These are phyloP conservation scores for Pleurotus eryngii DNA, from an alignment of 768 basidiomycete genomes.

Conservation along the genomic window DNA sequence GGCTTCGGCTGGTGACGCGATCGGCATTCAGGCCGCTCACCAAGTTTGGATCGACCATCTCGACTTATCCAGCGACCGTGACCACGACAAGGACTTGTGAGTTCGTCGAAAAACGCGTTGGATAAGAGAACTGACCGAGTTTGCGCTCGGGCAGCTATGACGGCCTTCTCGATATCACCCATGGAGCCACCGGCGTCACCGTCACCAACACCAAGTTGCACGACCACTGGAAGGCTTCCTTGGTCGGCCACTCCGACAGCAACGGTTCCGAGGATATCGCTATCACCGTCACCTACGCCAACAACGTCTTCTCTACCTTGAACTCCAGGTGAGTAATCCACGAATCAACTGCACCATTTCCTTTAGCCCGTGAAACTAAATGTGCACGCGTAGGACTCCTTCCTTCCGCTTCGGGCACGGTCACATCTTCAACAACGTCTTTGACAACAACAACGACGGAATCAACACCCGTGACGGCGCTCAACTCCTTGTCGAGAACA, in stretches of 20 bases:
- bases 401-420: conserved; percentile 46
- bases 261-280: conserved; percentile 31
- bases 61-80: conserved; percentile 18
- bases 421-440: conserved; percentile 45
- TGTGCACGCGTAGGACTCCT: conserved; percentile 28
- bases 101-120: too few relatives aligned
- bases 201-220: conserved; percentile 40
- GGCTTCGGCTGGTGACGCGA: conserved; percentile 40
- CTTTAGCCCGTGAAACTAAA: too few relatives aligned
- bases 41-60: conserved; percentile 45
- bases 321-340: conserved; percentile 5
- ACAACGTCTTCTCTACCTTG: background rate
- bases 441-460: conserved; percentile 34
- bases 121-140: too few relatives aligned
- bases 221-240: conserved; percentile 44
- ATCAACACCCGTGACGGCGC: background rate
- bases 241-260: conserved; percentile 42
- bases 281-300: conserved; percentile 7
- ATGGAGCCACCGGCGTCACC: conserved; percentile 39
- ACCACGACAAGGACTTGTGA: too few relatives aligned
- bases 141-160: conserved; percentile 31
- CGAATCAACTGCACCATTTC: background rate
- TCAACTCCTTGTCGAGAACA: conserved; percentile 29
- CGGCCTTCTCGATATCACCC: conserved; percentile 42
- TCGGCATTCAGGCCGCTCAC: conserved; percentile 36